Conservation (phyloP, 352 stramenopile species). For the Phytopythium aichiense region DNA sequence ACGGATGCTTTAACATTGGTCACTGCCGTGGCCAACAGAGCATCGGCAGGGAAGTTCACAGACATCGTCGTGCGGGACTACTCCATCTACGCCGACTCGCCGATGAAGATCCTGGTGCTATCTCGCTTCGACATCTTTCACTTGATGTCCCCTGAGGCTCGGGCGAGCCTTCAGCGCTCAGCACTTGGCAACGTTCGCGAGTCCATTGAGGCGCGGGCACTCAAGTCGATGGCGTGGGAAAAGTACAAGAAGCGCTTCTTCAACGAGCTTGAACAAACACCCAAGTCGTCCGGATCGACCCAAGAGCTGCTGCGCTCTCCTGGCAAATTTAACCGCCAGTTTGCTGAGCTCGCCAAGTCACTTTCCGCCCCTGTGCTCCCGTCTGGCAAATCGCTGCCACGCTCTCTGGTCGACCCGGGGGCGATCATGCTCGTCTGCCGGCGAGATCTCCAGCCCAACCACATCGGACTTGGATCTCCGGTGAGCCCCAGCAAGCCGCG, state of each 20-base stretch:
- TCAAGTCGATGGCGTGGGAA: conserved; percentile 80
- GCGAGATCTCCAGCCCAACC: conserved; percentile 5
- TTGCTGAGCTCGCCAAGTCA: conserved; percentile 14
- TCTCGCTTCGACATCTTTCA: conserved; percentile 85
- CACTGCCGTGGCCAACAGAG: conserved; percentile 20
- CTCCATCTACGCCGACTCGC: conserved; percentile 70
- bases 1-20: not conserved
- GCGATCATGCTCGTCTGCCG: conserved; percentile 30
- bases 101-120: conserved; percentile 75
- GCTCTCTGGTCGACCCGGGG: conserved; percentile 32
- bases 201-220: conserved; percentile 59
- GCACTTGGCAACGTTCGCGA: conserved; percentile 51
- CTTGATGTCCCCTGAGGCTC: conserved; percentile 64
- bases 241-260: conserved; percentile 69
- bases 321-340: not conserved
- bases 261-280: conserved; percentile 30
- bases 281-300: conserved; percentile 2
- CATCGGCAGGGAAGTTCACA: conserved; percentile 76
- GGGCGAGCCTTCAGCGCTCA: conserved; percentile 62
- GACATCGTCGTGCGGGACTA: conserved; percentile 76
- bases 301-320: not conserved
- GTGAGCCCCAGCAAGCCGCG: not conserved
- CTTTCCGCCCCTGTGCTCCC: conserved; percentile 29
- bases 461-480: not conserved
- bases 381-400: conserved; percentile 10